Conservation (phyloP, 257 asterid genomes). For the Avicennia marina region DNA sequence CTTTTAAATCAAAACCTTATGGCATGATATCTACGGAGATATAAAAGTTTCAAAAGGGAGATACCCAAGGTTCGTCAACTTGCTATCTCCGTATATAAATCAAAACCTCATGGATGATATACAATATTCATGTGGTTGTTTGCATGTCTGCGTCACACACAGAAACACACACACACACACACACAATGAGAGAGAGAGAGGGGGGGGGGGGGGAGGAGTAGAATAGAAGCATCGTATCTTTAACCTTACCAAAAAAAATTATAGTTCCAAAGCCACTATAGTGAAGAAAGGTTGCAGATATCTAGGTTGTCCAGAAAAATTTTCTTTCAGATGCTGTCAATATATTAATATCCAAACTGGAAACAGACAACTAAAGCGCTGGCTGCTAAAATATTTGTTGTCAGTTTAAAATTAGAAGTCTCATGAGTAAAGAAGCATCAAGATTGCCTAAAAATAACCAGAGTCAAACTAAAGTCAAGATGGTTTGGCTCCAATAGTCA, state of each 20-base stretch:
- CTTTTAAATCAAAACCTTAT: too few species aligned
- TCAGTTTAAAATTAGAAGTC: not conserved
- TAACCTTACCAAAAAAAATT: slow-evolving; percentile 6
- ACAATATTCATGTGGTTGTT: too few species aligned
- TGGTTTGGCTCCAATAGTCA: not conserved
- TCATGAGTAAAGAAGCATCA: not conserved
- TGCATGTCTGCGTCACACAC: too few species aligned
- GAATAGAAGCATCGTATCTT: slow-evolving; percentile 6
- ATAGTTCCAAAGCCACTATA: slow-evolving; percentile 1
- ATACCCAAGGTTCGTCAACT: too few species aligned
- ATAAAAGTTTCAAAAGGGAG: too few species aligned
- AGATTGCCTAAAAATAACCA: not conserved
- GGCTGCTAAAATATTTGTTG: too few species aligned
- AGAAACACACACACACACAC: too few species aligned
- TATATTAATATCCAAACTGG: slow-evolving; percentile 20
- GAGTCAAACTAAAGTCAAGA: slow-evolving; percentile 5
- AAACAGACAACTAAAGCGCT: slow-evolving; percentile 13
- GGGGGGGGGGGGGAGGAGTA: not conserved
- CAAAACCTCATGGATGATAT: too few species aligned
- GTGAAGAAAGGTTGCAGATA: slow-evolving; percentile 8
- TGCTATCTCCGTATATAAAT: too few species aligned
- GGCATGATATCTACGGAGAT: too few species aligned
- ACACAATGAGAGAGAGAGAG: not conserved
- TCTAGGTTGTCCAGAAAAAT: slow-evolving; percentile 16
- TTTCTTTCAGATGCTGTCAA: slow-evolving; percentile 20